Evolutionary conservation across 2,329 filamentous ascomycete genomes (phyloP).

Genomic region (Fusarium succisae): DNA sequence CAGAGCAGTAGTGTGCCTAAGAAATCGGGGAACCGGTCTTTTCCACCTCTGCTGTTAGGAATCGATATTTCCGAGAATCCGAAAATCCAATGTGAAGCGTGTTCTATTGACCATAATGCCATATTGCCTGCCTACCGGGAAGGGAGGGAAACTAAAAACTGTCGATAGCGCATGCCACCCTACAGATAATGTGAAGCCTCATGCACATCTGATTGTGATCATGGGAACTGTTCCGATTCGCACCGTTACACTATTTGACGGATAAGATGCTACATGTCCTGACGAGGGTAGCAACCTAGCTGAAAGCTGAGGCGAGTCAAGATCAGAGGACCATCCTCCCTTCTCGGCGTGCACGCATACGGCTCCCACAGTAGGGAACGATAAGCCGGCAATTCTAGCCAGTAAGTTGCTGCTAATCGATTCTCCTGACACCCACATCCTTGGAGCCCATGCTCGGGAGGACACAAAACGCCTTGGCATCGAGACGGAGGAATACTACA

Average conservation of each 20-base stretch:
- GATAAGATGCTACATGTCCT: constrained; percentile 30
- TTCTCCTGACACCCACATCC: neutral
- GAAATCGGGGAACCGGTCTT: constrained; percentile 2
- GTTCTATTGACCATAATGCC: neutral
- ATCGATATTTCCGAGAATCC: constrained; percentile 10
- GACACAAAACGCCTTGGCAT: constrained; percentile 5
- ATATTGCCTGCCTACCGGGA: neutral
- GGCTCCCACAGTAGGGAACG: constrained; percentile 16
- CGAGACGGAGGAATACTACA: neutral
- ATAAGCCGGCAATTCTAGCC: constrained; percentile 31
- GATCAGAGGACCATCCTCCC: constrained; percentile 7
- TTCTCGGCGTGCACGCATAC: constrained; percentile 22
- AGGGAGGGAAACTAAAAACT: neutral
- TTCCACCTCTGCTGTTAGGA: neutral
- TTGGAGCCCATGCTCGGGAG: constrained; percentile 6
- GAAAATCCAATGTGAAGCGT: neutral
- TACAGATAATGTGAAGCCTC: constrained; percentile 18
- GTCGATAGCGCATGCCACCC: constrained; percentile 11
- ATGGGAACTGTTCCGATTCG: constrained; percentile 41
- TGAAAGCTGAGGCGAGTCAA: constrained; percentile 27
- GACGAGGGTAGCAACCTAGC: constrained; percentile 5
- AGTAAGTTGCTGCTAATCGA: neutral
- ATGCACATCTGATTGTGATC: constrained; percentile 22
- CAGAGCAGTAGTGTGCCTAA: neutral
- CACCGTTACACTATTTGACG: constrained; percentile 18